Evolutionary conservation across 768 basidiomycete species (phyloP), one percentile per base, ranked within the genome.

Genomic region (Mycena rosella): DNA sequence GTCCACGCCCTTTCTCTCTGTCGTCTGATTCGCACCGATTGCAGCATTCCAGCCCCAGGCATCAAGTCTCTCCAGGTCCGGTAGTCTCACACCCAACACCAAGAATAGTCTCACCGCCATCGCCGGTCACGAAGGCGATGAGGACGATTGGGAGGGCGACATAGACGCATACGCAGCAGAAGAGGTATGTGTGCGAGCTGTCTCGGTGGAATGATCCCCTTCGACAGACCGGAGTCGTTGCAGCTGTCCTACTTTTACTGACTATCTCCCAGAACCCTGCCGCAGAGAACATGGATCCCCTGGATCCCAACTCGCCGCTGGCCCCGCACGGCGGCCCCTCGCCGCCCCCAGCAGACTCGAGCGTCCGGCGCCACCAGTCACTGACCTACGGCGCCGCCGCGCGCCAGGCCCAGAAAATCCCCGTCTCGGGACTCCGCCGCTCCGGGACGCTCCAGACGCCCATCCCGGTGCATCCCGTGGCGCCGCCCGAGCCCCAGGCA

Each of bases 41-140:
- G 36, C 68, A 90, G 89, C 84, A 40, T 86, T 88, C 68, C 87
- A 87, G 69, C 84, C 78, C 29, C 82, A 85, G 65, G 78, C 81
- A 11, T 79, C 86, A 59, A 63, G 70, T 18, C 55, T 71, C 3
- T 68, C 70, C 8, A 88, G 88, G 74, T 74, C 87, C 14, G 91
- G 91, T 29, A 90, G 81, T 72, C 75, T 85, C 69, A 91, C 92
- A 27, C 91, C 91, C 36, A 89, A 92, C 65, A 87, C 88, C 26
- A 82, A 95, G 78, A 95, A 94, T 74, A 95, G 92, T 77, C 87
- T 96, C 59, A 87, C 91, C 38, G 92, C 92, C 60, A 95, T 96
- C 78, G 89, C 92, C 57, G 93, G 93, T 45, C 91, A 93, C 74
- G 94, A 96, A 72, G 93, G 91, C 72, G 94, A 94, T 67, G 94